Base-by-base conservation (phyloP, 2,329 filamentous ascomycete genomes). In the Trichoderma lentiforme region DNA sequence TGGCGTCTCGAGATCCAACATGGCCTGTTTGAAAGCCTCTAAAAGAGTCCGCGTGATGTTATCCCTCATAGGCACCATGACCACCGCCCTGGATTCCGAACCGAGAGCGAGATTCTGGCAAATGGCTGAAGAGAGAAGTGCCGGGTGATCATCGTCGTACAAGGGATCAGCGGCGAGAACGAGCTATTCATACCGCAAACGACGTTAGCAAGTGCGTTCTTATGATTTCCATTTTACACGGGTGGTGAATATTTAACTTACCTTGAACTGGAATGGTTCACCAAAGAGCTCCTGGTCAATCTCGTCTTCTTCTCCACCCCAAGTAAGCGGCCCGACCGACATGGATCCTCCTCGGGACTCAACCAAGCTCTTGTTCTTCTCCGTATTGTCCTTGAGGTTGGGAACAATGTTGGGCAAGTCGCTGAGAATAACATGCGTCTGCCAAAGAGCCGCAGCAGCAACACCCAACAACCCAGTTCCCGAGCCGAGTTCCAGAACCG, bases 391-490 rank as follows among this genome's bases (percentile, higher is more conserved):
- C n/a, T 86, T 82, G 5, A 98, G 86, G 75, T 98, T 98, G 0
- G 90, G 85, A 62, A 95, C 87, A 76, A 98, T 98, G n/a, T 87
- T 87, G 0, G 93, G 91, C 32, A 98, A 83, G 79, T 98, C 96
- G 43, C 93, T 97, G 67, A 98, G 84, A 11, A 92, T 83, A 5
- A 97, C 91, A 21, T 87, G 83, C 1, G 87, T 86, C 57, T 84
- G 84, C 84, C 92, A 92, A 28, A 93, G 84, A 15, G 89, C 90
- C 8, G 94, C 93, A 28, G 95, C 93, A 1, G 95, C 92, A 57
- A 98, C 84, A 0, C 96, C 96, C 11, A 97, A 88, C n/a, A 99
- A 86, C 0, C 95, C 95, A 0, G 95, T 98, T 0, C 96, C 95
- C 0, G 95, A 91, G 4, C 95, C 96, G 2, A 98, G 87, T 79